Conservation (phyloP, 768 basidiomycete species). For the Russula emetica region DNA sequence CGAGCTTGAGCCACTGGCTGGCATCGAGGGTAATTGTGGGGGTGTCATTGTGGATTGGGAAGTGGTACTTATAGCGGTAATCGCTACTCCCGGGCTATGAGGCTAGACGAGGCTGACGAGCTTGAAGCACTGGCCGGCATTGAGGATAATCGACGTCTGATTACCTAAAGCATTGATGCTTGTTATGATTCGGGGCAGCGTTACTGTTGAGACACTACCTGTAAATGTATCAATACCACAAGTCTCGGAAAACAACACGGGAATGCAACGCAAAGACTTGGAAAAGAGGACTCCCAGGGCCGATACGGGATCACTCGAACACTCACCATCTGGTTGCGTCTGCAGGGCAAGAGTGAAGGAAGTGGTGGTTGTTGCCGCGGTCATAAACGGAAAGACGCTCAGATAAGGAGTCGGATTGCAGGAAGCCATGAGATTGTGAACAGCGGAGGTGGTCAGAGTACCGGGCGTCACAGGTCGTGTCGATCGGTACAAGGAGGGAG, state of each 20-base stretch:
- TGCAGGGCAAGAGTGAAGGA: slow-evolving; percentile 11
- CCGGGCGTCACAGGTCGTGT: background rate
- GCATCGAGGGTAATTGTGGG: slow-evolving; percentile 14
- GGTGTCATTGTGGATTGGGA: background rate
- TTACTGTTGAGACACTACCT: slow-evolving; percentile 23
- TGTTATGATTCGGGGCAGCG: slow-evolving; percentile 16
- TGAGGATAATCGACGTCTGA: slow-evolving; percentile 23
- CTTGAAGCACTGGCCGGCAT: slow-evolving; percentile 19
- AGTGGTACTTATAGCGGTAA: background rate
- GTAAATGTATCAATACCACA: background rate
- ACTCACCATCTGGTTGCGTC: slow-evolving; percentile 23
- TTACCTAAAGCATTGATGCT: slow-evolving; percentile 13
- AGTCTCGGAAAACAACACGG: background rate
- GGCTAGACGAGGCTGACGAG: background rate
- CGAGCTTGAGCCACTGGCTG: slow-evolving; percentile 10
- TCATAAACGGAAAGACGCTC: slow-evolving; percentile 21
- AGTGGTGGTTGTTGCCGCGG: slow-evolving; percentile 15
- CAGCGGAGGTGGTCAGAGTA: background rate
- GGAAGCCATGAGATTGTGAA: slow-evolving; percentile 16
- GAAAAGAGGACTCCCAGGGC: background rate
- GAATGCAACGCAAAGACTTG: background rate
- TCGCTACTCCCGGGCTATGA: too few species aligned
- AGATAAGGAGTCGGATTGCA: slow-evolving; percentile 20
- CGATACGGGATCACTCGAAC: background rate
- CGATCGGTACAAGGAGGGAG: background rate